phyloP scores from a whole-genome alignment of 2,329 filamentous ascomycete genomes.

The Pyricularia sp. region DNA sequence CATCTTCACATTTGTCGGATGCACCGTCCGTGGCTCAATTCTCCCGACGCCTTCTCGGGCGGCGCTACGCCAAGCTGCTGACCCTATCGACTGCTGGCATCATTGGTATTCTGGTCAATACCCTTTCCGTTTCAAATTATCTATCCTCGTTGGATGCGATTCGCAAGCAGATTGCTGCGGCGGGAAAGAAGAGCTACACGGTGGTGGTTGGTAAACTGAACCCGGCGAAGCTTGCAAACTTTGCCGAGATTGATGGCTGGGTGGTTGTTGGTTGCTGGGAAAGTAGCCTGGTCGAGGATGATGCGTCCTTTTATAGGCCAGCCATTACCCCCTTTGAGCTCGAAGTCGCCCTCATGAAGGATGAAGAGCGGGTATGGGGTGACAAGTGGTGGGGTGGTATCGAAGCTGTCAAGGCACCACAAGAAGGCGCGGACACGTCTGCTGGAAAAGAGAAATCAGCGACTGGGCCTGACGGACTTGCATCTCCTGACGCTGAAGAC shows the following conservation, averaged over 20 bases:
- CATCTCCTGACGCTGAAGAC: constrained; percentile 11
- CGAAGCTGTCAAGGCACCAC: constrained; percentile 49
- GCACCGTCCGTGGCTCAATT: constrained; percentile 36
- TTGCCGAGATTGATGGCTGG: constrained; percentile 91
- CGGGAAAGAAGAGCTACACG: constrained; percentile 91
- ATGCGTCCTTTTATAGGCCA: constrained; percentile 71
- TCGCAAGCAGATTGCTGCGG: constrained; percentile 60
- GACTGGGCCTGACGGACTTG: constrained; percentile 4
- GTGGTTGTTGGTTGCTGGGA: constrained; percentile 98
- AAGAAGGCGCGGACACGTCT: constrained; percentile 13
- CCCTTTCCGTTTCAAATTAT: constrained; percentile 85
- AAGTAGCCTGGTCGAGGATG: constrained; percentile 81
- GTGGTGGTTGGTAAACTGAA: constrained; percentile 97
- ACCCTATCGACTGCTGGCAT: constrained; percentile 71
- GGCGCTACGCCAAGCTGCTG: constrained; percentile 81
- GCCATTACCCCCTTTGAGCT: constrained; percentile 95
- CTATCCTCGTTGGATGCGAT: constrained; percentile 69
- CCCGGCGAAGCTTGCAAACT: constrained; percentile 91
- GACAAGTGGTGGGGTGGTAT: constrained; percentile 86
- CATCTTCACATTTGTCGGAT: constrained; percentile 7
- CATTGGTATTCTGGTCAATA: constrained; percentile 93
- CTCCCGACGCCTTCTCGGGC: constrained; percentile 54
- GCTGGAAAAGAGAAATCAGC: constrained; percentile 15
- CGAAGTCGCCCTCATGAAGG: constrained; percentile 63
- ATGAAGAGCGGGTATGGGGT: constrained; percentile 74